Evolutionary conservation across 78 protist genomes (phyloP).

Genomic region (Dictyostelium discoideum): DNA sequence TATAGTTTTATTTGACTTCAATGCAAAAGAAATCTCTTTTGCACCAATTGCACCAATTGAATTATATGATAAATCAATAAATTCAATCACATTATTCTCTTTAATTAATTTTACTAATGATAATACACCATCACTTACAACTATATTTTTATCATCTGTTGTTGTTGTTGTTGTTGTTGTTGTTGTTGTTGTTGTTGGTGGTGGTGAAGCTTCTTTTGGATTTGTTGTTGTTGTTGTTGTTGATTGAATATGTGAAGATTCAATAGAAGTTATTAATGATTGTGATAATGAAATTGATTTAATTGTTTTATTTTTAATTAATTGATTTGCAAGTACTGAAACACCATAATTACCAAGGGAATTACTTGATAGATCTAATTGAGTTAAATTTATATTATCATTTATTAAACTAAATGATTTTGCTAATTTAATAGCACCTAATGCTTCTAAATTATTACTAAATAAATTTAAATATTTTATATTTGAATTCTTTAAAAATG

Average conservation of each 20-base stretch:
- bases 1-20: slow-evolving; percentile 28
- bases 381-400: neutral
- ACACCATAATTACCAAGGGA: slow-evolving; percentile 49
- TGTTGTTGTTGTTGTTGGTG: neutral
- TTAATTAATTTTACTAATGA: neutral
- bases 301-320: slow-evolving; percentile 15
- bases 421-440: slow-evolving; percentile 26
- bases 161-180: too few relatives aligned
- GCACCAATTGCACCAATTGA: slow-evolving; percentile 58
- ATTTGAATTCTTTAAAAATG: neutral
- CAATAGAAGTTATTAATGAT: neutral
- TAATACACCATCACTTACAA: slow-evolving; percentile 34
- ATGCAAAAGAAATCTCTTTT: neutral
- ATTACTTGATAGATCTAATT: slow-evolving; percentile 32
- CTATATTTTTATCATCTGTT: neutral
- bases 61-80: slow-evolving; percentile 41
- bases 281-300: slow-evolving; percentile 35
- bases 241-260: neutral
- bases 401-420: neutral
- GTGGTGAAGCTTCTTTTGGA: too few relatives aligned
- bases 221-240: neutral
- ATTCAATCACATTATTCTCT: neutral
- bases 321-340: neutral
- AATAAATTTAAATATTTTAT: slow-evolving; percentile 36
- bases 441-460: slow-evolving; percentile 47